These are phyloP conservation scores for Golubevia sp. DNA, from an alignment of 1,284 basidiomycete species.

Conservation along the genomic window DNA sequence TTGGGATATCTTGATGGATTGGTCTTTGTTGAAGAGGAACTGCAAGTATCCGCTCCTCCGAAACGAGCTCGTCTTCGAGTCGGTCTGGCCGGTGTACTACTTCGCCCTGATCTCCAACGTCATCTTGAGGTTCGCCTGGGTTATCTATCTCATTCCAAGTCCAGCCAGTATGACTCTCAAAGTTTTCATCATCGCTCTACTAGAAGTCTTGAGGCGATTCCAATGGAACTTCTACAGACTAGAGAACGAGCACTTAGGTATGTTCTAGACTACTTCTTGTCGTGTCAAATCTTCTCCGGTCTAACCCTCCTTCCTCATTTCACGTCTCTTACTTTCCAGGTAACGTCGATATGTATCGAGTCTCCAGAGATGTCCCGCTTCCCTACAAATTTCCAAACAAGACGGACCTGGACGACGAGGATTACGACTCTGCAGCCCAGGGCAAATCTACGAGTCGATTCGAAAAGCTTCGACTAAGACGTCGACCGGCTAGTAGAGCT, in stretches of 20 bases:
- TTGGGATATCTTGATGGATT: conserved; percentile 73
- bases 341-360: conserved; percentile 77
- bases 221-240: conserved; percentile 87
- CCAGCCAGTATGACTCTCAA: conserved; percentile 68
- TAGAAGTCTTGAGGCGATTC: conserved; percentile 80
- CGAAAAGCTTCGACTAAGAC: neutral
- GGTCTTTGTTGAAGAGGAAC: conserved; percentile 70
- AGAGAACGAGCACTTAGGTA: conserved; percentile 85
- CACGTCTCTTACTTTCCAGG: neutral
- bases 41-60: conserved; percentile 73
- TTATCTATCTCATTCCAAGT: conserved; percentile 73
- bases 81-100: conserved; percentile 63
- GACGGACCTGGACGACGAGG: conserved; percentile 7
- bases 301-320: no score
- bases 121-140: conserved; percentile 78
- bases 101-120: conserved; percentile 69
- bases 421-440: conserved; percentile 10
- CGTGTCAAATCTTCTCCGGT: neutral
- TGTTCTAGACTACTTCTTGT: no score
- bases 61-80: conserved; percentile 67
- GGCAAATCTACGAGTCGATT: neutral
- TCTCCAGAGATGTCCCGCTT: conserved; percentile 75
- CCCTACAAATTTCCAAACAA: conserved; percentile 66
- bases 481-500: neutral
- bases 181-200: conserved; percentile 72